Conservation (phyloP, 768 basidiomycete genomes). For the Leccinum truebloodii region DNA sequence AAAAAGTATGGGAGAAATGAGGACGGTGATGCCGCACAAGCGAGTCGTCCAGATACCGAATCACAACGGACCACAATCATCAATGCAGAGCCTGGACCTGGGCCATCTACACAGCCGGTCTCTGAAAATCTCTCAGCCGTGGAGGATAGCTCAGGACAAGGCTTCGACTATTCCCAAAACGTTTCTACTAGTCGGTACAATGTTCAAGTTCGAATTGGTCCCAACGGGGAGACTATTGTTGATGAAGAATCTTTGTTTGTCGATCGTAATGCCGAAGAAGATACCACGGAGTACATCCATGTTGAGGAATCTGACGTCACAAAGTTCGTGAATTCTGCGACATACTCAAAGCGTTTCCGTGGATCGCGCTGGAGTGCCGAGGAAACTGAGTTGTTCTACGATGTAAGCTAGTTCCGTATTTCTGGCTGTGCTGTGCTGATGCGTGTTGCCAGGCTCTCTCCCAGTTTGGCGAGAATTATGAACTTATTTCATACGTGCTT, state of each 20-base stretch:
- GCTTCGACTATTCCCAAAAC: conserved; percentile 69
- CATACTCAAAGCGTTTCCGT: conserved; percentile 78
- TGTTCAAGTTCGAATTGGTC: conserved; percentile 84
- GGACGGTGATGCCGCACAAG: conserved; percentile 40
- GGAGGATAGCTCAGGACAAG: conserved; percentile 52
- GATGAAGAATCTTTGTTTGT: conserved; percentile 85
- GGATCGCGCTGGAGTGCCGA: conserved; percentile 87
- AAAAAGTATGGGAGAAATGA: conserved; percentile 71
- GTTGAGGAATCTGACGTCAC: conserved; percentile 80
- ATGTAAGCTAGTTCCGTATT: conserved; percentile 48
- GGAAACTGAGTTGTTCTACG: conserved; percentile 86
- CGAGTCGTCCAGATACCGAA: conserved; percentile 11
- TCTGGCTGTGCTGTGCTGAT: conserved; percentile 10
- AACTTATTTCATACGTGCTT: conserved; percentile 83
- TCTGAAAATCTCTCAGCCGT: conserved; percentile 19
- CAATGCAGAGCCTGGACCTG: conserved; percentile 5
- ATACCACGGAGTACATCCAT: conserved; percentile 73
- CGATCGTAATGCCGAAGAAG: conserved; percentile 66
- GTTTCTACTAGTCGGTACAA: conserved; percentile 72
- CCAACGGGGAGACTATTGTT: conserved; percentile 83
- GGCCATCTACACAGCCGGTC: conserved; percentile 19
- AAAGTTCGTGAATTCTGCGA: conserved; percentile 83
- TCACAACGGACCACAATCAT: conserved; percentile 7
- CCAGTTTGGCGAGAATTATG: conserved; percentile 92
- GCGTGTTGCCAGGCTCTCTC: conserved; percentile 64